Evolutionary conservation across 164 flowering plant genomes (phyloP), one percentile per base, ranked within the genome.

Genomic region (Malania oleifera): DNA sequence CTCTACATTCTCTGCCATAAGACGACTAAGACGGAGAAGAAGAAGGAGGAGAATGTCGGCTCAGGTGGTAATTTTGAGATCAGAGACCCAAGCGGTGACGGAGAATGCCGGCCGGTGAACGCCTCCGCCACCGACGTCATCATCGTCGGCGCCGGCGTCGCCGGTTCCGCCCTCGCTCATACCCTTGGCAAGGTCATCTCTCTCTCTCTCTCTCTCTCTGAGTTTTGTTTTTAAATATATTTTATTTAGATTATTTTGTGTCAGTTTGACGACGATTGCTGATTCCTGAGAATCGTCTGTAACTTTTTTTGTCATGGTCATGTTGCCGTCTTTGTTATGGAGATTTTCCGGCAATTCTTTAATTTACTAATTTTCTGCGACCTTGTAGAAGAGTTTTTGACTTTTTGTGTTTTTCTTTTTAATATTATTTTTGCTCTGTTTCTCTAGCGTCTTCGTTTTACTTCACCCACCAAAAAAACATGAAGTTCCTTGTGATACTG

Each of bases 71-170:
- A 3, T 43, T 43, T 43, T n/a, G 39, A 18, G 24, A 17, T 5
- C 12, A 23, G 26, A 1, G 53, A 15, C 28, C n/a, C 2, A 59
- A 26, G 51, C 46, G 50, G 0, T 19, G 7, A 19, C 2, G 49
- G 55, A 10, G 47, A 34, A 28, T 17, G 24, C 31, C 19, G 0
- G 19, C 45, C 20, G 40, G 45, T 14, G 5, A 9, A 22, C 7
- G 59, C 25, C 39, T 47, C 60, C 29, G 62, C 62, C 38, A 37
- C 61, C 27, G 76, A 72, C 39, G 54, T 72, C 34, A 61, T 72
- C 61, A 60, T 72, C n/a, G 77, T 69, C 56, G 77, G 77, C 28
- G 70, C 77, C 20, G 77, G 77, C 17, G 73, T 70, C n/a, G 77
- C 77, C 22, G 77, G 77, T 10, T 55, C 77, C 0, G 77, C 77